phyloP scores from a whole-genome alignment of 2,329 filamentous ascomycete species.

The Fusarium setosum region DNA sequence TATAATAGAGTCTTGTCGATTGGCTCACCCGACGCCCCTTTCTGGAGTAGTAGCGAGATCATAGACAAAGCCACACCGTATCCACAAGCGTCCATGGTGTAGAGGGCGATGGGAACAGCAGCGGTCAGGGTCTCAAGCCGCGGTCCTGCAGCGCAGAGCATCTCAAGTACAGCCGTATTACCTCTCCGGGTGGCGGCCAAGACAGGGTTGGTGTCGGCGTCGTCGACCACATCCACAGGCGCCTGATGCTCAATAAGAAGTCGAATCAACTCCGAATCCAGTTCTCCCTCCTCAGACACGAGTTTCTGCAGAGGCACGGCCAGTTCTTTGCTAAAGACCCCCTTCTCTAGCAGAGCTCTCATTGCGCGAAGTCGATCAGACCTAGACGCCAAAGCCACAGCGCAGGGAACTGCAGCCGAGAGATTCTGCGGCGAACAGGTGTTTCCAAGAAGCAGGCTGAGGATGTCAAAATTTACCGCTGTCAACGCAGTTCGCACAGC shows the following conservation, averaged over 20 bases:
- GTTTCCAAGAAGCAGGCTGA: not conserved
- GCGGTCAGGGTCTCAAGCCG: not conserved
- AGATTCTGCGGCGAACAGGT: constrained; percentile 3
- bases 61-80: not conserved
- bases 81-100: not conserved
- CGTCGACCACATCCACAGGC: not conserved
- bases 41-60: constrained; percentile 2
- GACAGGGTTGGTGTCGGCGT: not conserved
- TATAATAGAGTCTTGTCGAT: not conserved
- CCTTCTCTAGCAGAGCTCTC: constrained; percentile 1
- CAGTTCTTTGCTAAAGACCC: not conserved
- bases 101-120: constrained; percentile 2
- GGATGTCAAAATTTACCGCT: not conserved
- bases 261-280: not conserved
- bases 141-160: not conserved
- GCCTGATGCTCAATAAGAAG: constrained; percentile 10
- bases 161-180: constrained; percentile 1
- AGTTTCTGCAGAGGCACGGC: not conserved
- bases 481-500: not conserved
- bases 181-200: not conserved
- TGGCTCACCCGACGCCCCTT: not conserved
- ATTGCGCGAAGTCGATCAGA: not conserved
- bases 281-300: not conserved
- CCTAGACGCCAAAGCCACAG: not conserved
- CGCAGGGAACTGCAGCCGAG: not conserved